phyloP scores from a whole-genome alignment of 805 yeast species.

The Suhomyces xylopsoci region DNA sequence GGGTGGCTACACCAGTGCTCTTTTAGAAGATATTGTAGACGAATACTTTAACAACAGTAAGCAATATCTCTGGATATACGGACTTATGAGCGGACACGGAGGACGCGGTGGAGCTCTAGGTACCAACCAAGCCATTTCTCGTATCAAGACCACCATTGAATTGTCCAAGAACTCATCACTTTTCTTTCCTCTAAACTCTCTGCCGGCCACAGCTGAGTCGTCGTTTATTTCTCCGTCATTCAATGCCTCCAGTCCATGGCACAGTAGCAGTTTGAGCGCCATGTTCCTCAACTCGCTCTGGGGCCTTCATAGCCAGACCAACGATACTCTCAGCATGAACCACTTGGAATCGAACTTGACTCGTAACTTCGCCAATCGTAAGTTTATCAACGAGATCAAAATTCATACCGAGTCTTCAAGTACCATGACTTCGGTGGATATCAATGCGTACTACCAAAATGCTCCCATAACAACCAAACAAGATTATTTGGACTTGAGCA shows the following conservation, averaged over 20 bases:
- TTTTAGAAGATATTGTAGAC: conserved; percentile 59
- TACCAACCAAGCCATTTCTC: conserved; percentile 26
- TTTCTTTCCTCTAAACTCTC: conserved; percentile 50
- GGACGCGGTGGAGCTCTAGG: neutral
- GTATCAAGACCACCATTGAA: conserved; percentile 46
- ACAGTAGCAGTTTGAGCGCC: conserved; percentile 26
- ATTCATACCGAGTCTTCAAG: conserved; percentile 8
- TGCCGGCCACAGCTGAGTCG: neutral
- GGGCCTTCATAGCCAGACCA: conserved; percentile 44
- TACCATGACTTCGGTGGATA: neutral
- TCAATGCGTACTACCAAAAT: neutral
- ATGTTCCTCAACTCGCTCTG: conserved; percentile 37
- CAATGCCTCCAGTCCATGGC: conserved; percentile 40
- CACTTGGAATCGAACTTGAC: conserved; percentile 43
- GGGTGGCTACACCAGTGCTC: conserved; percentile 68
- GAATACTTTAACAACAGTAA: conserved; percentile 52
- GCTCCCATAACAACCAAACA: neutral
- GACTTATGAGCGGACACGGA: conserved; percentile 29
- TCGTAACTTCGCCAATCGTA: conserved; percentile 42
- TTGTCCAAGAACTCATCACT: conserved; percentile 50
- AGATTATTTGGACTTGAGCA: conserved; percentile 2
- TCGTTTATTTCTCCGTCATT: conserved; percentile 3
- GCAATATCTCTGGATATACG: conserved; percentile 36
- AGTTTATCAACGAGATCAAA: conserved; percentile 42
- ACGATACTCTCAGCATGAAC: conserved; percentile 36